These are phyloP conservation scores for Candida argentea DNA, from an alignment of 805 yeast genomes.

Conservation along the genomic window DNA sequence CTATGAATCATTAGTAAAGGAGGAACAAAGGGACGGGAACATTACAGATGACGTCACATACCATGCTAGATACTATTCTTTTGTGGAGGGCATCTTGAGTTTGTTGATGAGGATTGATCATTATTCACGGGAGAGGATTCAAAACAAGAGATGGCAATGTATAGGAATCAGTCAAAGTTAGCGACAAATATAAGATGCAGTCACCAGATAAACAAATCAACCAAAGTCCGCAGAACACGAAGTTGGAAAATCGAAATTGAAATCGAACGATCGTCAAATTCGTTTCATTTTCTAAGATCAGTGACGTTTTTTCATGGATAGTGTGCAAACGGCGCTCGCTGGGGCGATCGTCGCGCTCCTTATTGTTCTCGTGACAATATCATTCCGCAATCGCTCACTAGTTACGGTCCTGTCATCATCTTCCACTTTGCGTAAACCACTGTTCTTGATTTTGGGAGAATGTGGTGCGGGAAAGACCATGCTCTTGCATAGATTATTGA, in stretches of 20 bases:
- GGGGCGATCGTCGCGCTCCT: conserved; percentile 19
- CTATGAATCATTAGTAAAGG: conserved; percentile 26
- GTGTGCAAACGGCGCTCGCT: conserved; percentile 13
- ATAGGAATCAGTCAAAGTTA: too few species aligned
- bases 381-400: conserved; percentile 10
- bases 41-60: conserved; percentile 28
- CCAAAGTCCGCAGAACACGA: too few species aligned
- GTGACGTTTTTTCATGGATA: too few species aligned
- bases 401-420: conserved; percentile 1
- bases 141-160: too few species aligned
- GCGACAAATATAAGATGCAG: too few species aligned
- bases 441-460: conserved; percentile 57
- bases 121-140: too few species aligned
- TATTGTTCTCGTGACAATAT: conserved; percentile 14
- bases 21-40: neutral
- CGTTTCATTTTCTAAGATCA: too few species aligned
- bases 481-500: conserved; percentile 29
- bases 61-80: conserved; percentile 68
- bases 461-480: conserved; percentile 59
- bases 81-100: conserved; percentile 66
- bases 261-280: too few species aligned
- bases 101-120: conserved; percentile 85
- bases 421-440: conserved; percentile 30
- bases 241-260: too few species aligned
- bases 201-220: too few species aligned